phyloP scores from a whole-genome alignment of 2,329 filamentous ascomycete genomes.

The Pseudogymnoascus sp. region DNA sequence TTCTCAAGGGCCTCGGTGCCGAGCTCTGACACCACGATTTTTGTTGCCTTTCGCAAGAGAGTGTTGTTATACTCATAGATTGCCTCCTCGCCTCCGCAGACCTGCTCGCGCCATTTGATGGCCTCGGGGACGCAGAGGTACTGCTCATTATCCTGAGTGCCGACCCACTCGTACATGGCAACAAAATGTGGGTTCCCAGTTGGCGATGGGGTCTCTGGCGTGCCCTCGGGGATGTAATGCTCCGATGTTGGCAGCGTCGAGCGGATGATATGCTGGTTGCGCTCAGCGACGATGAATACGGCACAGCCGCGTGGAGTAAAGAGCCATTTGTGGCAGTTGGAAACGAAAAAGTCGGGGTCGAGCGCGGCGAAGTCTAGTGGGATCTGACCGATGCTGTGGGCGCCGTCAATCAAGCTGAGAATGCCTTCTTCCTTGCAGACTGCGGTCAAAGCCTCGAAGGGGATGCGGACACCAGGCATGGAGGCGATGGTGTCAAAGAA shows the following conservation, averaged over 20 bases:
- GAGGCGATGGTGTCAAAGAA: constrained; percentile 77
- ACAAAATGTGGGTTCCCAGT: constrained; percentile 51
- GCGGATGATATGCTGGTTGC: constrained; percentile 68
- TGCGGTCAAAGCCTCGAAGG: constrained; percentile 59
- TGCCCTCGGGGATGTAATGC: constrained; percentile 52
- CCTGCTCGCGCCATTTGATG: constrained; percentile 59
- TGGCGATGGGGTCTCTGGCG: constrained; percentile 24
- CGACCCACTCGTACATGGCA: constrained; percentile 65
- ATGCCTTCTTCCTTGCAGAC: constrained; percentile 61
- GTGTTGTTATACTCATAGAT: constrained; percentile 56
- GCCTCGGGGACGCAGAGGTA: constrained; percentile 66
- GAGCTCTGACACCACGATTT: constrained; percentile 50
- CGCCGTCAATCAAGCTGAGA: constrained; percentile 71
- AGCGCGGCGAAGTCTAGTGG: constrained; percentile 56
- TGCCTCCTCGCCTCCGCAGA: constrained; percentile 64
- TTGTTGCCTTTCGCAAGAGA: constrained; percentile 57
- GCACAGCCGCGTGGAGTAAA: constrained; percentile 72
- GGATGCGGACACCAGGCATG: constrained; percentile 69
- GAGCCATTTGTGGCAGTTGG: constrained; percentile 90
- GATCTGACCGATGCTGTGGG: constrained; percentile 77
- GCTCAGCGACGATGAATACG: constrained; percentile 66
- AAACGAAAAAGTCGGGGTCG: constrained; percentile 78
- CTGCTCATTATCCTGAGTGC: constrained; percentile 64
- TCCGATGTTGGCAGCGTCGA: constrained; percentile 74
- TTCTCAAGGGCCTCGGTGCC: constrained; percentile 69